Evolutionary conservation across 495 filamentous ascomycete species (phyloP).

Genomic region (Aspergillus wentii): DNA sequence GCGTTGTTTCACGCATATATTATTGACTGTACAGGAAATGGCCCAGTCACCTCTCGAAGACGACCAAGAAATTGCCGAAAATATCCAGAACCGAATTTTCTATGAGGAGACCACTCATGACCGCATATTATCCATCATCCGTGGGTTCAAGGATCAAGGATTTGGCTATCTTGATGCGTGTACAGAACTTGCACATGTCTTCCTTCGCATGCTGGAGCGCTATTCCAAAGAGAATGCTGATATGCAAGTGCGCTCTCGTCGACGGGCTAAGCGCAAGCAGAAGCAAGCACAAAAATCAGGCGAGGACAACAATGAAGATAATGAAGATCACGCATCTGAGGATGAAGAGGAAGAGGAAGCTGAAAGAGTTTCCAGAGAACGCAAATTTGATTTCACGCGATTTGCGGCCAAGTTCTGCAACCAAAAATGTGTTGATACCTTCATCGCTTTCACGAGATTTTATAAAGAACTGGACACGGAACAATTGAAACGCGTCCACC

Average conservation of each 20-base stretch:
- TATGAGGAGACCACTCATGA: slow-evolving; percentile 97
- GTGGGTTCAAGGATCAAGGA: slow-evolving; percentile 86
- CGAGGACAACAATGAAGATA: slow-evolving; percentile 33
- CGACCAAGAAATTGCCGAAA: slow-evolving; percentile 96
- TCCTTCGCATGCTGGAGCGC: slow-evolving; percentile 83
- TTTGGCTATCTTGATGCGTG: slow-evolving; percentile 90
- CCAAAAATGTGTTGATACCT: slow-evolving; percentile 85
- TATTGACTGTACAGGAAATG: slow-evolving; percentile 97
- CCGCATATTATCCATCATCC: slow-evolving; percentile 68
- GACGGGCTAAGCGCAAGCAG: slow-evolving; percentile 62
- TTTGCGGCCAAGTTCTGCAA: slow-evolving; percentile 77
- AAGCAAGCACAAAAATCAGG: slow-evolving; percentile 43
- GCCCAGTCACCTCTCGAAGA: slow-evolving; percentile 76
- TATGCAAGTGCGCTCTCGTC: slow-evolving; percentile 81
- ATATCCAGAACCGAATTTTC: slow-evolving; percentile 93
- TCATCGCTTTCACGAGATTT: slow-evolving; percentile 70
- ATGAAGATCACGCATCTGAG: slow-evolving; percentile 59
- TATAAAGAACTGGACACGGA: slow-evolving; percentile 75
- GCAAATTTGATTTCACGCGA: slow-evolving; percentile 89
- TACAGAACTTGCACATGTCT: slow-evolving; percentile 88
- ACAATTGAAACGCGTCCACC: slow-evolving; percentile 89
- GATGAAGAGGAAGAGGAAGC: slow-evolving; percentile 70
- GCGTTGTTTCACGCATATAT: slow-evolving; percentile 72
- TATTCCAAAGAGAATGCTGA: slow-evolving; percentile 94
- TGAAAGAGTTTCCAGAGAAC: slow-evolving; percentile 65